Conservation (phyloP, 1,284 basidiomycete species). For the Pseudozyma flocculosa region DNA sequence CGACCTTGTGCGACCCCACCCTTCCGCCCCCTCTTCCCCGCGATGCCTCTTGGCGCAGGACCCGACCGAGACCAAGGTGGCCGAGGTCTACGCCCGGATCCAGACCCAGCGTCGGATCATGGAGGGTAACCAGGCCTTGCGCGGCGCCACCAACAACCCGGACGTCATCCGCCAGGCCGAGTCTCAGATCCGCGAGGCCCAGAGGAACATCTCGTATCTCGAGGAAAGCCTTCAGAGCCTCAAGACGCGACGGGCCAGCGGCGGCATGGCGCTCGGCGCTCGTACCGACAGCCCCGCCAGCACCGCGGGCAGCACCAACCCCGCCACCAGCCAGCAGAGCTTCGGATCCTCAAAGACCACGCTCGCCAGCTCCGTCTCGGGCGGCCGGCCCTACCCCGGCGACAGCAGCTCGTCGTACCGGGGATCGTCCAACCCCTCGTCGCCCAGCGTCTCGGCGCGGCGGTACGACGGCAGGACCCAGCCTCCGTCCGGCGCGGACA, state of each 20-base stretch:
- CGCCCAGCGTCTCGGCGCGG: constrained; percentile 26
- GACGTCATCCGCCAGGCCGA: constrained; percentile 75
- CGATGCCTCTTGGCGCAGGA: constrained; percentile 14
- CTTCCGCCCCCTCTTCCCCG: neutral
- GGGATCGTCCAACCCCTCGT: constrained; percentile 18
- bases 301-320: constrained; percentile 7
- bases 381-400: constrained; percentile 23
- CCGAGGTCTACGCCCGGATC: constrained; percentile 85
- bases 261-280: constrained; percentile 14
- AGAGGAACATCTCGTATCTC: constrained; percentile 82
- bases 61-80: constrained; percentile 76
- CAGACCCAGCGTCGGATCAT: constrained; percentile 88
- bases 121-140: constrained; percentile 77
- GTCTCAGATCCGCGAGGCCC: constrained; percentile 82
- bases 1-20: no score
- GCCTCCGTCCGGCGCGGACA: constrained; percentile 17
- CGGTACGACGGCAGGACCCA: constrained; percentile 35
- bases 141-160: constrained; percentile 78
- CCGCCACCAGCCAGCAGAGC: constrained; percentile 22
- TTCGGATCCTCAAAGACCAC: constrained; percentile 23
- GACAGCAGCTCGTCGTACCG: constrained; percentile 42
- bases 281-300: constrained; percentile 29
- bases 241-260: constrained; percentile 66
- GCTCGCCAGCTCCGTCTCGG: constrained; percentile 11
- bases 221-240: constrained; percentile 81